Evolutionary conservation across 2,329 filamentous ascomycete genomes (phyloP), one percentile per base, ranked within the genome.

Genomic region (Remersonia thermophila): DNA sequence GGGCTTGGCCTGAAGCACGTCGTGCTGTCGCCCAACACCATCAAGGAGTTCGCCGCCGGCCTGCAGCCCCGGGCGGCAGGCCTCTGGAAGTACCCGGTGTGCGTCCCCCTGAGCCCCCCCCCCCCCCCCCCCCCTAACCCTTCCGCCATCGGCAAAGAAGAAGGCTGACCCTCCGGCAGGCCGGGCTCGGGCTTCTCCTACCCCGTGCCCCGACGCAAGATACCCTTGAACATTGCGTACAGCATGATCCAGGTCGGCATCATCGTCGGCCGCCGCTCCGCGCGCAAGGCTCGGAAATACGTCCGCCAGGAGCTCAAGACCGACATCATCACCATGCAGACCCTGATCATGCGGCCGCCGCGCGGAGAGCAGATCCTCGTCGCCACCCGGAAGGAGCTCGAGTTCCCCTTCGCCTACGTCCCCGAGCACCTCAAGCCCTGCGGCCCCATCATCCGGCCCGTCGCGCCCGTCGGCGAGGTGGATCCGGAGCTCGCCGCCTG

Each of bases 401-500:
- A 67, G 30, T 68, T 55, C 47, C 66, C 56, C 0, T 44, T 61
- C 9, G 27, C 18, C 17, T 6, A 23, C 5, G 37, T 39, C 8
- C 32, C 37, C 0, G 59, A 14, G 18, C 34, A 67, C 33, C 51
- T 69, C 8, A 51, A 58, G 1, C 47, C 57, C 1, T 68, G 65
- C 38, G 67, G 67, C 0, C 68, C 67, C 0, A 67, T 71, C 9
- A 44, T 67, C 3, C 52, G 61, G 0, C 46, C 51, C 0, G 51
- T 53, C 2, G 36, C 45, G 0, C 38, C 58, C 0, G 52, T 67
- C 0, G 32, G 48, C 10, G 50, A 57, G 2, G 43, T 51, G 1
- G 63, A 69, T 23, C 52, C 59, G 0, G 55, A 59, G n/a, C 49
- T 71, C 7, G 47, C 50, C 1, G 30, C 30, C 1, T 71, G 67